Evolutionary conservation across 139 green algal genomes (phyloP), one percentile per base, ranked within the genome.

Genomic region (Diplosphaera chodatii): DNA sequence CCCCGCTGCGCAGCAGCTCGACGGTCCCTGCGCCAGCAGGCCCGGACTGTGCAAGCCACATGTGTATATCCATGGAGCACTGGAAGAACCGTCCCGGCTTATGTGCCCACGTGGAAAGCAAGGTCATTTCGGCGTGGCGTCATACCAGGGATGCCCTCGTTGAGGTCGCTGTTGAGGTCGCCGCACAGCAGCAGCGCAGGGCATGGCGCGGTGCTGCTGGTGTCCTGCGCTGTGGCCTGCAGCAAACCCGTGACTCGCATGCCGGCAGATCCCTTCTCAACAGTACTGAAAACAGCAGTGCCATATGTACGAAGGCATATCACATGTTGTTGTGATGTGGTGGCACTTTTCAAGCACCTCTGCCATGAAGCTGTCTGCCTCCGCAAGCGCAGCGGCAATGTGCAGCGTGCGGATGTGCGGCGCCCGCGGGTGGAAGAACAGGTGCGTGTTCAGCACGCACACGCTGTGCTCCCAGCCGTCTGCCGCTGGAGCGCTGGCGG

Each of bases 391-490:
- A 32, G 84, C 84, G 22, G 84, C 88, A 1, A 80, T 81, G 71
- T 96, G 90, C 77, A 97, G 84, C n/a, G 85, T 91, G 48, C 93
- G 82, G 62, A 97, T 91, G 84, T 97, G 93, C 1, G 84, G 81
- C 0, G 93, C 93, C 63, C 83, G 80, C 22, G 90, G 88, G 73
- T 97, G 93, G 80, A 92, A 97, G 82, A 97, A 97, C 10, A 97
- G 80, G 81, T 97, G 93, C 15, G 89, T 96, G 83, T 97, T 97
- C 27, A 82, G 78, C 28, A 97, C 77, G 28, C 79, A 78, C 16
- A 92, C 63, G 34, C 66, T n/a, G 55, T 55, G 48, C 48, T 23
- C 13, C 10, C 18, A n/a, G 48, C 48, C 16, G 48, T 13, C 48
- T 25, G 16, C 48, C 16, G 37, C 37, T 48, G 37, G 8, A 6